Evolutionary conservation across 306 rosid genomes (phyloP).

Genomic region (Gastrolobium villosum): DNA sequence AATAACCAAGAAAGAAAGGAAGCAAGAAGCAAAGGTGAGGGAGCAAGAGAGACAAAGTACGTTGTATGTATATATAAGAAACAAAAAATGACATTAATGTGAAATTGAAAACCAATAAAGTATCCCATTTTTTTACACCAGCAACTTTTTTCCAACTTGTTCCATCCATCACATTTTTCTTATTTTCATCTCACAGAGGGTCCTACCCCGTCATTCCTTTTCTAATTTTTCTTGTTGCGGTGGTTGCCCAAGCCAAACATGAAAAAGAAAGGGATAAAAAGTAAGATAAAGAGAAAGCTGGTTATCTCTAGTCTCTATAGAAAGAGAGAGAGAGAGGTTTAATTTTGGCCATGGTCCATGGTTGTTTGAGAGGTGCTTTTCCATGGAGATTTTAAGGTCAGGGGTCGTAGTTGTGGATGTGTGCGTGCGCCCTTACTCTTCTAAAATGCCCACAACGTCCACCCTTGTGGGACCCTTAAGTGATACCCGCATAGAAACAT

Average conservation of each 20-base stretch:
- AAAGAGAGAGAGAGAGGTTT: slow-evolving; percentile 22
- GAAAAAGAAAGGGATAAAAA: slow-evolving; percentile 56
- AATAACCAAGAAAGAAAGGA: not conserved
- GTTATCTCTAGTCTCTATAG: not conserved
- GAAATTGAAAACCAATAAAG: slow-evolving; percentile 5
- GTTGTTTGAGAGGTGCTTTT: slow-evolving; percentile 77
- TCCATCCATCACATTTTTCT: slow-evolving; percentile 56
- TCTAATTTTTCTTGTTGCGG: slow-evolving; percentile 56
- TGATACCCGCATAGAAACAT: slow-evolving; percentile 51
- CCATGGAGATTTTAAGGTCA: slow-evolving; percentile 81
- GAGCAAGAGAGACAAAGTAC: slow-evolving; percentile 34
- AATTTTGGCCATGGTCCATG: slow-evolving; percentile 57
- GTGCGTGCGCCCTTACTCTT: slow-evolving; percentile 70
- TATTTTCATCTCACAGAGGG: slow-evolving; percentile 49
- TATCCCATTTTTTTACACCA: not conserved
- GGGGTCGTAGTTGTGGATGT: slow-evolving; percentile 82
- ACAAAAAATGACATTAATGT: not conserved
- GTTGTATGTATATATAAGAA: slow-evolving; percentile 13
- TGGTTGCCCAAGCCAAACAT: slow-evolving; percentile 69
- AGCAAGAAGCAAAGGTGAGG: not conserved
- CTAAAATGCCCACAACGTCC: slow-evolving; percentile 41
- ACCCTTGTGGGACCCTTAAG: slow-evolving; percentile 58
- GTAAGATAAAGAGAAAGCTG: slow-evolving; percentile 43
- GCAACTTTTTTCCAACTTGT: slow-evolving; percentile 42
- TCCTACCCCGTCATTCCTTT: slow-evolving; percentile 43